phyloP scores from a whole-genome alignment of 1,284 basidiomycete species.

The Trichosporon inkin region DNA sequence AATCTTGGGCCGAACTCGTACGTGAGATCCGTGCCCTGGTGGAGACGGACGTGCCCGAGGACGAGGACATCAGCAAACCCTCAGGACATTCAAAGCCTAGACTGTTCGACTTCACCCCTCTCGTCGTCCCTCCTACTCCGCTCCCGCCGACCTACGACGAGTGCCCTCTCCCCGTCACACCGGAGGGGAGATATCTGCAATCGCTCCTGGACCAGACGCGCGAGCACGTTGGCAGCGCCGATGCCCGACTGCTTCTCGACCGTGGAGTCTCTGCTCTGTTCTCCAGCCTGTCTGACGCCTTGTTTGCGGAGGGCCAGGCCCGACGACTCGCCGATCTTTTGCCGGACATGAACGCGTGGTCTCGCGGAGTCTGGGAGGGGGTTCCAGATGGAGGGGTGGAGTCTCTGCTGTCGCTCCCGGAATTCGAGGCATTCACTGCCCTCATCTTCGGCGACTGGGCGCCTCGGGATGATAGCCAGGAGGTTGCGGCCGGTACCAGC shows the following conservation, averaged over 20 bases:
- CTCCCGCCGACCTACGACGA: slow-evolving; percentile 19
- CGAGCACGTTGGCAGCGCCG: slow-evolving; percentile 39
- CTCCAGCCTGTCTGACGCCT: slow-evolving; percentile 23
- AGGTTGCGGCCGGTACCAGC: background rate
- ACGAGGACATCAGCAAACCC: background rate
- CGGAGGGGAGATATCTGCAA: slow-evolving; percentile 30
- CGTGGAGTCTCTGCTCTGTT: slow-evolving; percentile 39
- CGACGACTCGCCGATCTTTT: slow-evolving; percentile 40
- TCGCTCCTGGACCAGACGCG: slow-evolving; percentile 38
- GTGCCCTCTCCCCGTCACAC: slow-evolving; percentile 23
- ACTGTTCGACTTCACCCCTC: slow-evolving; percentile 39
- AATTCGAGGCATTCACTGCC: slow-evolving; percentile 46
- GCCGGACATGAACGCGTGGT: slow-evolving; percentile 43
- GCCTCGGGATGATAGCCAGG: slow-evolving; percentile 13
- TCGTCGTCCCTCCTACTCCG: slow-evolving; percentile 37
- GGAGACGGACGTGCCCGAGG: slow-evolving; percentile 28
- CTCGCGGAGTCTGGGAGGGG: slow-evolving; percentile 46
- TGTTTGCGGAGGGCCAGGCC: slow-evolving; percentile 20
- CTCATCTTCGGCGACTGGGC: slow-evolving; percentile 51
- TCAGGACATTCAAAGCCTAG: slow-evolving; percentile 15
- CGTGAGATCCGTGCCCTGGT: slow-evolving; percentile 41
- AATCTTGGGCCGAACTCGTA: slow-evolving; percentile 42
- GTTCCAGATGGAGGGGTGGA: slow-evolving; percentile 48
- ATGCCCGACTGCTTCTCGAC: slow-evolving; percentile 42
- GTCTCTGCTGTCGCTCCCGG: slow-evolving; percentile 35